Conservation (phyloP, 805 yeast genomes). For the Wickerhamiella domercqiae region DNA sequence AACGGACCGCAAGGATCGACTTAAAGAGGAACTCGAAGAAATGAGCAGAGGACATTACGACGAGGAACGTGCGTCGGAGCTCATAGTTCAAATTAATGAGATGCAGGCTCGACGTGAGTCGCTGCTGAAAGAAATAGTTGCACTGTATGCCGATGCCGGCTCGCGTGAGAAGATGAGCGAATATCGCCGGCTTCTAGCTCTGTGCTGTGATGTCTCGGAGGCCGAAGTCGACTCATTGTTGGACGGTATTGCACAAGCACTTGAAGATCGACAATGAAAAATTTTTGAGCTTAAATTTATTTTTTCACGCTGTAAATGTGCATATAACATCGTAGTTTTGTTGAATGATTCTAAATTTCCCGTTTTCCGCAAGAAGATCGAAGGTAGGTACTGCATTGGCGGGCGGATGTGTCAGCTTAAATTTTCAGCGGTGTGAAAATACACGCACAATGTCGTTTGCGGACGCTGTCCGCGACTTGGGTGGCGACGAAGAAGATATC, state of each 20-base stretch:
- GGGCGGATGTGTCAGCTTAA: too few species aligned
- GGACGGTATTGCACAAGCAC: slow-evolving; percentile 54
- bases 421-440: too few species aligned
- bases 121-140: slow-evolving; percentile 35
- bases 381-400: too few species aligned
- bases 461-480: slow-evolving; percentile 63
- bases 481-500: slow-evolving; percentile 77
- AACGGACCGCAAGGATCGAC: slow-evolving; percentile 18
- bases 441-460: slow-evolving; percentile 28
- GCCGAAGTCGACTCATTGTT: slow-evolving; percentile 71
- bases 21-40: slow-evolving; percentile 14
- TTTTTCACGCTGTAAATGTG: neutral
- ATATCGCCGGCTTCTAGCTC: slow-evolving; percentile 61
- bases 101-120: slow-evolving; percentile 30
- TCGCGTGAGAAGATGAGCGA: slow-evolving; percentile 50
- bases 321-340: slow-evolving; percentile 2
- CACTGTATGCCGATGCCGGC: slow-evolving; percentile 31
- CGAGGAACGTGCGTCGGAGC: slow-evolving; percentile 14
- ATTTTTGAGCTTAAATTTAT: neutral
- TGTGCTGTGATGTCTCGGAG: slow-evolving; percentile 59
- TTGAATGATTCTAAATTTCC: slow-evolving; percentile 2
- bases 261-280: slow-evolving; percentile 6
- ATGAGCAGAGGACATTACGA: slow-evolving; percentile 10
- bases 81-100: slow-evolving; percentile 26
- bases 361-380: too few species aligned